Evolutionary conservation across 768 basidiomycete species (phyloP), one percentile per base, ranked within the genome.

Genomic region (Psilocybe cubensis): DNA sequence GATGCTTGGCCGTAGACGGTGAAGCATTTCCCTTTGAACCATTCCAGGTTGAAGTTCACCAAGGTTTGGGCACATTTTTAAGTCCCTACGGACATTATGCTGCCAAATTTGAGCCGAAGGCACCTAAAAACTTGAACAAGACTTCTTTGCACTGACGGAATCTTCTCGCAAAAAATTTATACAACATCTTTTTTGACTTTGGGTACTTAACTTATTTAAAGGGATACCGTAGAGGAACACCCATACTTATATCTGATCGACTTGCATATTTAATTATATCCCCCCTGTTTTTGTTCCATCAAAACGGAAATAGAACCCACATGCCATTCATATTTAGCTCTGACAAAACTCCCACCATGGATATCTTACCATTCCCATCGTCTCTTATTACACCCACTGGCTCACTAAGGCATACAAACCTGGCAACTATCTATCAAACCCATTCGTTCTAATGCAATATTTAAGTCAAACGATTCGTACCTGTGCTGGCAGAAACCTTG

Each of bases 11-110:
- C 12, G 77, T 96, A 17, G 94, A 96, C 62, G 94, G 94, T 7
- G 94, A 96, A 72, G 64, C 73, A 4, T 88, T 83, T 63, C 89
- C 89, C 9, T 89, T 90, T 61, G 79, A 86, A 66, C 83, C 87
- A 64, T 94, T 84, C 66, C 82, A 90, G 62, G 85, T 94, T 2
- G 91, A 94, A 69, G 86, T 89, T 9, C 85, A 91, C 63, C 77
- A 75, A n/a, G 80, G 82, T 11, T 69, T 91, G 23, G 90, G 82
- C 20, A 88, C 84, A 0, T 68, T 91, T 25, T 71, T 92, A 10
- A 91, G 89, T 63, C 83, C 83, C 24, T 70, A 80, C 59, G 87
- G 87, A 12, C 72, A 73, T 58, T 92, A 88, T 60, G 84, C 81
- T 11, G 79, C 79, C 0, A 79, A 86, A 20, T 87, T 89, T 65